Evolutionary conservation across 1,284 basidiomycete species (phyloP), one percentile per base, ranked within the genome.

Genomic region (Ceratobasidium sp.): DNA sequence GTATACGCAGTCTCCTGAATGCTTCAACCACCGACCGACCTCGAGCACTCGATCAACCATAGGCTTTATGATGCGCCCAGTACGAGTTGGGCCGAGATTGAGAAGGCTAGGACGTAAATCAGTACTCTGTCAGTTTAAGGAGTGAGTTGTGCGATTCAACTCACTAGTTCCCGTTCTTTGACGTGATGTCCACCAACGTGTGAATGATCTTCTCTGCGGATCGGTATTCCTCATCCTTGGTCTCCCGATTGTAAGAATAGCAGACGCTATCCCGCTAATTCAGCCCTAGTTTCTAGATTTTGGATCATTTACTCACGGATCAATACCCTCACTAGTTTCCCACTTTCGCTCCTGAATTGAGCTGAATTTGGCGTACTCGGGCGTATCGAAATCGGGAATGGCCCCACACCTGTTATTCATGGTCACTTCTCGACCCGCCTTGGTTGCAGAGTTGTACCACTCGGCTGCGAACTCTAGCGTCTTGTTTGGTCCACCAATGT

Each of bases 91-190:
- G 0, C 87, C 87, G 16, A 88, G 77, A 64, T 88, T 85, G 4
- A 88, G 78, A 47, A 88, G 79, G 75, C 86, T 87, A 58, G 8
- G 50, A 4, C 4, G 14, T 16, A 26, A 8, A 47, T 26, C 32
- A 30, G 46, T 6, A 64, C 3, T 14, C 14, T 35, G 9, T 14
- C 47, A 23, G 1, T 21, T 26, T 2, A 23, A 28, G 32, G 9
- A 47, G 26, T 5, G 21, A 26, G 4, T n/a, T 43, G 18, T 4
- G 23, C 49, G 30, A 0, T 5, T 38, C 32, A 5, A 76, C 83
- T 76, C 73, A 86, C 84, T 82, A 87, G 77, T 87, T 87, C 11
- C 87, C 86, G 71, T 86, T 86, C 80, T 87, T 87, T 41, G 85
- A 85, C 26, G 84, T 85, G 72, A 88, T 84, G 75, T 88, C 87